A percentile compares a stretch with the other conserved stretches of the same genome.
phyloP scores from a whole-genome alignment of 1,284 basidiomycete species.

The Calocybe gambosa region DNA sequence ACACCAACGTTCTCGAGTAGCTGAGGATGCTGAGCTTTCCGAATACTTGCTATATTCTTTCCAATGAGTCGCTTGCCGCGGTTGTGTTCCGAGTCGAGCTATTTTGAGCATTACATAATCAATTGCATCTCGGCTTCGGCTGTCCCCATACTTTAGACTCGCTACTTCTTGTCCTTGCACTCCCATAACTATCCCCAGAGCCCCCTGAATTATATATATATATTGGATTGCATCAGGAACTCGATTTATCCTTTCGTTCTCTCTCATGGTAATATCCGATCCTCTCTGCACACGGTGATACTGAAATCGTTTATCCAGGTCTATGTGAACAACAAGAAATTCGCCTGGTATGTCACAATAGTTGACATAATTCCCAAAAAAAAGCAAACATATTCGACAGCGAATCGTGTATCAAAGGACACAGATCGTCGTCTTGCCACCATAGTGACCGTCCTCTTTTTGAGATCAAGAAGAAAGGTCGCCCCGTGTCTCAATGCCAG shows the following conservation, averaged over 20 bases:
- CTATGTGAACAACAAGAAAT: conserved; percentile 77
- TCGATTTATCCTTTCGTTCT: not conserved
- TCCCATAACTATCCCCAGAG: not conserved
- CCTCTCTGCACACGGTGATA: not conserved
- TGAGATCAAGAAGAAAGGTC: conserved; percentile 83
- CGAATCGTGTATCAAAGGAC: conserved; percentile 86
- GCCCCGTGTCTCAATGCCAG: conserved; percentile 78
- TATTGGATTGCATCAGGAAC: not conserved
- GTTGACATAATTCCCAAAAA: not conserved
- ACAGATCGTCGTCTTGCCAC: conserved; percentile 76
- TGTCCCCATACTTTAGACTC: not conserved
- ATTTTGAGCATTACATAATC: not conserved
- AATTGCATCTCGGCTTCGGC: not conserved
- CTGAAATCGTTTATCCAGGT: conserved; percentile 36
- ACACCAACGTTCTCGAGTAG: too few relatives aligned
- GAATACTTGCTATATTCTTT: too few relatives aligned
- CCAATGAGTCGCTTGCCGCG: too few relatives aligned
- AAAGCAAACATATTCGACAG: conserved; percentile 30
- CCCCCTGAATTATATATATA: not conserved
- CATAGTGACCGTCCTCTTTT: conserved; percentile 79
- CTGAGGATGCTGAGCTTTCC: too few relatives aligned
- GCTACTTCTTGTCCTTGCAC: too few relatives aligned
- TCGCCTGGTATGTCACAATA: conserved; percentile 55
- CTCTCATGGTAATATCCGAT: conserved; percentile 14
- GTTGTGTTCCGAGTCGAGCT: too few relatives aligned